Conservation (phyloP, 164 flowering plant species). For the Aristolochia californica region DNA sequence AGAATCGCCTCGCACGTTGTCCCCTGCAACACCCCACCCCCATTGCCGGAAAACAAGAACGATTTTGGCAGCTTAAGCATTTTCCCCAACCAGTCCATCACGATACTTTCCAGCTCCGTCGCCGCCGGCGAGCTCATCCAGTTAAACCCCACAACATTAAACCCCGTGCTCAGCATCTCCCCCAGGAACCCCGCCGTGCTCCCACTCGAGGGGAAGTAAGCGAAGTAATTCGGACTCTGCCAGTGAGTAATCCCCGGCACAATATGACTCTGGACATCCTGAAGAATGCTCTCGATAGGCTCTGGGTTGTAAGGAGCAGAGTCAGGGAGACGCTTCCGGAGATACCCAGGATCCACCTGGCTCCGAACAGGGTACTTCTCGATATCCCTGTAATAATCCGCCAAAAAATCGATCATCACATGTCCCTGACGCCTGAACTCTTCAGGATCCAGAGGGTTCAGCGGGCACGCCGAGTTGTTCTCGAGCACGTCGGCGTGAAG, state of each 20-base stretch:
- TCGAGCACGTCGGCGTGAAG: slow-evolving; percentile 14
- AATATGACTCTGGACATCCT: slow-evolving; percentile 36
- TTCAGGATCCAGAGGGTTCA: slow-evolving; percentile 47
- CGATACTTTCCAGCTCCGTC: slow-evolving; percentile 42
- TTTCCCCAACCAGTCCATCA: slow-evolving; percentile 48
- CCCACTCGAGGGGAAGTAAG: slow-evolving; percentile 43
- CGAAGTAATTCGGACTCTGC: slow-evolving; percentile 61
- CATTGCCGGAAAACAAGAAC: slow-evolving; percentile 42
- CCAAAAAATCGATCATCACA: slow-evolving; percentile 48
- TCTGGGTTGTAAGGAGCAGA: slow-evolving; percentile 45
- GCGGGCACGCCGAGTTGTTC: slow-evolving; percentile 2
- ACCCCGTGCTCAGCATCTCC: slow-evolving; percentile 51
- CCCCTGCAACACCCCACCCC: slow-evolving; percentile 68
- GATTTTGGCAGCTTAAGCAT: slow-evolving; percentile 34
- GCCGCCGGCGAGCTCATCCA: slow-evolving; percentile 72
- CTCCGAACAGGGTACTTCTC: slow-evolving; percentile 53
- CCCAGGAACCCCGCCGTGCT: slow-evolving; percentile 54
- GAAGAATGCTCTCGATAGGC: slow-evolving; percentile 35
- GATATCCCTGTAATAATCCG: slow-evolving; percentile 44
- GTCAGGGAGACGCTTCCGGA: slow-evolving; percentile 27
- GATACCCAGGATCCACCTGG: slow-evolving; percentile 66
- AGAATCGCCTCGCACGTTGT: slow-evolving; percentile 59
- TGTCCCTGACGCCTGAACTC: slow-evolving; percentile 54
- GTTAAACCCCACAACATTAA: slow-evolving; percentile 56
- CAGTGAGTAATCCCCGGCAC: slow-evolving; percentile 68